Conservation (phyloP, 345 rosid genomes). For the Angophora floribunda region DNA sequence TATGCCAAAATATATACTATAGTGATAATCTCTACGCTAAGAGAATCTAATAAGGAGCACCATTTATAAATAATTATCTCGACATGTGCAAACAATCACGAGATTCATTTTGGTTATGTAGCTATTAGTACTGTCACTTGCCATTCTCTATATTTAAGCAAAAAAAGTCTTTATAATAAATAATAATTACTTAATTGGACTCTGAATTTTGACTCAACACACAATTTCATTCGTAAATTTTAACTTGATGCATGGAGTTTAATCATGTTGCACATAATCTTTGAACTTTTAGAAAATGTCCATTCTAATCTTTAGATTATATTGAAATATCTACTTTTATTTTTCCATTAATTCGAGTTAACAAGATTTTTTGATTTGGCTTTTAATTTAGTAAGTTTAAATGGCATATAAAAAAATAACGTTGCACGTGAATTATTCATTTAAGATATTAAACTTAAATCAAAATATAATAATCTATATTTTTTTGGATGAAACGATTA, state of each 20-base stretch:
- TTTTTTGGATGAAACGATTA: neutral
- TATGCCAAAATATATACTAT: neutral
- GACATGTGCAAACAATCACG: neutral
- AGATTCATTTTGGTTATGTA: fast-evolving
- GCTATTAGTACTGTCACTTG: neutral
- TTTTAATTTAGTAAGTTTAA: fast-evolving
- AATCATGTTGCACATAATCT: fast-evolving
- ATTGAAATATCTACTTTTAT: fast-evolving
- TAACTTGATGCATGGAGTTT: fast-evolving
- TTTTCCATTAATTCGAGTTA: neutral
- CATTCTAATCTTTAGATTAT: fast-evolving
- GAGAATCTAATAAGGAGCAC: neutral
- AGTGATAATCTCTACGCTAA: neutral
- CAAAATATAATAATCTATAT: neutral
- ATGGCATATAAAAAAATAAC: fast-evolving
- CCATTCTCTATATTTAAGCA: neutral
- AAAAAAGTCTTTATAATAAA: neutral
- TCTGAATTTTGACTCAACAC: neutral
- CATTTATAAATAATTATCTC: neutral
- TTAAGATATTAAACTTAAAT: neutral
- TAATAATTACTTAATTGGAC: neutral
- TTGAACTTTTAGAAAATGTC: fast-evolving
- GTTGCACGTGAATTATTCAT: fast-evolving
- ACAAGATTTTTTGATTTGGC: neutral
- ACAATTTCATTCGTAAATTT: fast-evolving